Conservation (phyloP, 805 yeast genomes). For the Metschnikowia reukaufii region DNA sequence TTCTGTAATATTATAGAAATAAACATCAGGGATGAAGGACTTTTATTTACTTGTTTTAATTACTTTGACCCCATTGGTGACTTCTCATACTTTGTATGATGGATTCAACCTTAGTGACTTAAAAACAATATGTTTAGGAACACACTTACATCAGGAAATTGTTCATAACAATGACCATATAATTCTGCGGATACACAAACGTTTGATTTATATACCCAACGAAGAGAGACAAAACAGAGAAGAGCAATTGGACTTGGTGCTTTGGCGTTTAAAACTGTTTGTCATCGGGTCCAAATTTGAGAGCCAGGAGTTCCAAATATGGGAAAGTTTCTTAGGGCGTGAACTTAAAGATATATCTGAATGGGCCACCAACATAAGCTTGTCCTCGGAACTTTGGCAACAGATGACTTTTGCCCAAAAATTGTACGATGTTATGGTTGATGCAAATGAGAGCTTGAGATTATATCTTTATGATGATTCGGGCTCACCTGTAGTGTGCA, state of each 20-base stretch:
- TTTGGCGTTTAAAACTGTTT: not conserved
- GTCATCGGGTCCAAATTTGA: not conserved
- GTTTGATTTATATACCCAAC: not conserved
- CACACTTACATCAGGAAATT: too few species aligned
- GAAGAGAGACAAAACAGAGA: not conserved
- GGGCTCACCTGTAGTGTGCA: not conserved
- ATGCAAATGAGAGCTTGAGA: not conserved
- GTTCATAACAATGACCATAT: too few species aligned
- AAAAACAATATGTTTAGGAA: too few species aligned
- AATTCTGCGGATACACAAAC: not conserved
- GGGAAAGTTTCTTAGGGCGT: not conserved
- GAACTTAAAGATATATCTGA: not conserved
- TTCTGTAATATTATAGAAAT: too few species aligned
- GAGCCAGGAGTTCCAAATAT: not conserved
- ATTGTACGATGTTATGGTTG: not conserved
- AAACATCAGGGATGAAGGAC: too few species aligned
- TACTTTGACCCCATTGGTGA: too few species aligned
- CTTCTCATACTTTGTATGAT: too few species aligned
- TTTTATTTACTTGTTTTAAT: too few species aligned
- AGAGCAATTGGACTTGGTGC: not conserved
- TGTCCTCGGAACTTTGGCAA: not conserved
- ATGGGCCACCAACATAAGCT: not conserved
- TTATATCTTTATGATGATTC: not conserved
- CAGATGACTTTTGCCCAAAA: not conserved
- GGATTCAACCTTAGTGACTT: too few species aligned